phyloP scores from a whole-genome alignment of 2,329 filamentous ascomycete genomes.

The Pseudocercospora vitis region DNA sequence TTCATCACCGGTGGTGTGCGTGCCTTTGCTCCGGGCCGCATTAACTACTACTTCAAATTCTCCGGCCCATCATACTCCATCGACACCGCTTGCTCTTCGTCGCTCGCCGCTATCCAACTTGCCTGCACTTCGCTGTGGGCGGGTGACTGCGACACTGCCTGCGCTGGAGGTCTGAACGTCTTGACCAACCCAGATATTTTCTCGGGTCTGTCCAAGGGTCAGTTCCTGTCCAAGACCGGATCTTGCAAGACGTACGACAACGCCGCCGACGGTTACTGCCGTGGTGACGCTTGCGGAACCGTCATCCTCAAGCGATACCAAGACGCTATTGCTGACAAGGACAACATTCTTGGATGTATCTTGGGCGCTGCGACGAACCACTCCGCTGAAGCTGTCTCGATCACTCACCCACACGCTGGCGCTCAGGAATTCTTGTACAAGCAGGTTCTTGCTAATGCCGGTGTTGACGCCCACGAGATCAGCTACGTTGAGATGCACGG shows the following conservation, averaged over 20 bases:
- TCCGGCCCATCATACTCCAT: conserved; percentile 69
- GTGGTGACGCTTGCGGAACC: conserved; percentile 72
- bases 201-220: conserved; percentile 70
- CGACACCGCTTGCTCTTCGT: conserved; percentile 78
- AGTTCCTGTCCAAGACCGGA: conserved; percentile 75
- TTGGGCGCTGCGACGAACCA: conserved; percentile 76
- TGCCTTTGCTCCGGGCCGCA: conserved; percentile 63
- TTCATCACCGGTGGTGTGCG: conserved; percentile 64
- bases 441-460: conserved; percentile 68
- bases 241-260: conserved; percentile 80
- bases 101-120: conserved; percentile 68
- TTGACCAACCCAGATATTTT: conserved; percentile 81
- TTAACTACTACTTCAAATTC: conserved; percentile 78
- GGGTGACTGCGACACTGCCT: conserved; percentile 76
- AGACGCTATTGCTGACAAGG: conserved; percentile 73
- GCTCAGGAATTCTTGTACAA: conserved; percentile 72
- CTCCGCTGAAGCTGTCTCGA: conserved; percentile 76
- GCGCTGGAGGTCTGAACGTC: conserved; percentile 75
- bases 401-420: conserved; percentile 77
- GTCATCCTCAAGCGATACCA: conserved; percentile 77
- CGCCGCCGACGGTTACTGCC: conserved; percentile 77
- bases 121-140: conserved; percentile 72
- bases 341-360: conserved; percentile 71
- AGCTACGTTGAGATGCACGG: conserved; percentile 89
- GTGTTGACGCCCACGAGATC: conserved; percentile 73